Evolutionary conservation across 225 moss, liverwort and hornwort genomes (phyloP), one percentile per base, ranked within the genome.

Genomic region (Straminergon stramineum): DNA sequence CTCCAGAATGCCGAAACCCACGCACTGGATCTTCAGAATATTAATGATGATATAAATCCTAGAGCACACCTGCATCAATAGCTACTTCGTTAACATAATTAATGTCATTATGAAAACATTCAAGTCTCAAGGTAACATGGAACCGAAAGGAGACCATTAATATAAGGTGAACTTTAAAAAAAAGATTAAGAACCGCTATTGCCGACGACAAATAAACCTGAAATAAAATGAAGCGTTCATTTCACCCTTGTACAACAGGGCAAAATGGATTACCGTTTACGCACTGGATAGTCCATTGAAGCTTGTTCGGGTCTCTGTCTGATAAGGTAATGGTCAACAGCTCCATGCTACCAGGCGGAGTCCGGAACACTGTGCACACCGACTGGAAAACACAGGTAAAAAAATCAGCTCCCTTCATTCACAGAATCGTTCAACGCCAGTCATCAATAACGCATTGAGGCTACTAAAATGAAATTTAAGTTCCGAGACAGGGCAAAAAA

Each of bases 321-420:
- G 94, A 89, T 88, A 97, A 93, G 86, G 84, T 94, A 89, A 97
- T 96, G 65, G 96, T 93, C 95, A 99, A 93, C 75, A 94, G 92
- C 64, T 97, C 97, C 93, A 97, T 99, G 82, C 90, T 96, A 70
- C 96, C 94, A 64, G 97, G 96, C 82, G 97, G 93, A 70, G 99
- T 99, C 70, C 97, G 93, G 90, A 99, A 99, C 90, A 99, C 97
- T 87, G 99, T 95, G 92, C 97, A 97, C 56, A 97, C 97, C 87
- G 97, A 95, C 97, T 99, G 85, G 76, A 90, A 83, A 82, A 92
- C 56, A 90, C 67, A 91, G 35, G 65, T 79, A 66, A 81, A 32
- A 32, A 78, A 57, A 82, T 70, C 66, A 76, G 27, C 15, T 85
- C 60, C 24, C 55, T n/a, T 81, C 63, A 30, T 88, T 53, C 79